Percentiles rank a stretch among this genome's conserved stretches.
phyloP scores from a whole-genome alignment of 768 basidiomycete species.

The Naganishia onofrii region DNA sequence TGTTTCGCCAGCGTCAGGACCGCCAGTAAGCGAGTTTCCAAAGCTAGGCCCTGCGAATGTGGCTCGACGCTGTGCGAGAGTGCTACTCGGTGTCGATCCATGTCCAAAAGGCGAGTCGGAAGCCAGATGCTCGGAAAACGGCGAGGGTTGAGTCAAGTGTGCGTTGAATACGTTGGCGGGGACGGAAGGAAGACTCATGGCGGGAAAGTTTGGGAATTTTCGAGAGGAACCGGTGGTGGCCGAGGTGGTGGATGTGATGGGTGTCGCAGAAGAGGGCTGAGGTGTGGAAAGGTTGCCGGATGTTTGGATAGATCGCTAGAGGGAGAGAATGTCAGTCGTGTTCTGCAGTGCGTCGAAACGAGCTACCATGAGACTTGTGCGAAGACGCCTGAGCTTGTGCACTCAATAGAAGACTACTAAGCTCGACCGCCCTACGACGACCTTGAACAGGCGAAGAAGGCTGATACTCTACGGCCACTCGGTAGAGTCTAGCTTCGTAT shows the following conservation, averaged over 20 bases:
- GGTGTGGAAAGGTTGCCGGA: not conserved
- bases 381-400: too few species aligned
- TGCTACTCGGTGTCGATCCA: conserved; percentile 12
- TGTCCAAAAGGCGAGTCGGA: conserved; percentile 46
- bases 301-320: not conserved
- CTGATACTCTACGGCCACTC: too few species aligned
- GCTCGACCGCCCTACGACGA: too few species aligned
- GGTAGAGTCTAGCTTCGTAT: too few species aligned
- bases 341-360: too few species aligned
- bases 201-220: conserved; percentile 26
- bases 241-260: not conserved
- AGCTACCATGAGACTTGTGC: too few species aligned
- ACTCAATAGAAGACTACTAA: too few species aligned
- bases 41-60: conserved; percentile 20
- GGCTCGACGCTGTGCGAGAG: conserved; percentile 23
- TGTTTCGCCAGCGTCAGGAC: not conserved
- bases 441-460: too few species aligned
- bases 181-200: conserved; percentile 7
- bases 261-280: not conserved
- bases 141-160: conserved; percentile 35
- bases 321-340: not conserved
- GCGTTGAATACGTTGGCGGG: conserved; percentile 24
- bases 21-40: not conserved
- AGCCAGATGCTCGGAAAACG: conserved; percentile 46
- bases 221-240: not conserved